These are phyloP conservation scores for Byssochlamys sp. DNA, from an alignment of 2,329 filamentous ascomycete species.

Conservation along the genomic window DNA sequence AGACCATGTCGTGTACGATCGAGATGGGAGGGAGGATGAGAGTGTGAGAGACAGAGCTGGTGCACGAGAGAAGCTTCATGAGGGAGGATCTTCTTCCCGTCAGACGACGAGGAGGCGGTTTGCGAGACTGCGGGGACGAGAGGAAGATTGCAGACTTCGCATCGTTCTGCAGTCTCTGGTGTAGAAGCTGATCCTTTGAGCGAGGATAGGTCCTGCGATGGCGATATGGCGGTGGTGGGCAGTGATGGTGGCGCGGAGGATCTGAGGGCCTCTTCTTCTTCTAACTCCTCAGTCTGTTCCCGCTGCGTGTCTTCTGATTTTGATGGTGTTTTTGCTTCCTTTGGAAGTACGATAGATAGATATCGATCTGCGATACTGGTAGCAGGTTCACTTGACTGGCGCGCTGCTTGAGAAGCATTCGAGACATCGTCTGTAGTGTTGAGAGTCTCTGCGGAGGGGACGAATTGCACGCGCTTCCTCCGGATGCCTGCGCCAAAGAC, in stretches of 20 bases:
- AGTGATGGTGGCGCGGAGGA: slow-evolving; percentile 7
- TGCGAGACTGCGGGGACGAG: slow-evolving; percentile 18
- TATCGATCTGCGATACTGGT: slow-evolving; percentile 32
- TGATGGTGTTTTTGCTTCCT: slow-evolving; percentile 2
- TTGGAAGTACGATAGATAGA: slow-evolving; percentile 38
- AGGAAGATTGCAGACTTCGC: slow-evolving; percentile 54
- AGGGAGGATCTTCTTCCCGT: slow-evolving; percentile 6
- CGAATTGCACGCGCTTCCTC: slow-evolving; percentile 51
- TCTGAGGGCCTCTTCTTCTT: not conserved
- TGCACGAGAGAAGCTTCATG: slow-evolving; percentile 48
- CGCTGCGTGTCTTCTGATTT: slow-evolving; percentile 4
- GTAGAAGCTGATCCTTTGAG: not conserved
- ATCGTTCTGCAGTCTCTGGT: slow-evolving; percentile 19
- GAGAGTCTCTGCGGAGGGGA: slow-evolving; percentile 38
- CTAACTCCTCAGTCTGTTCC: not conserved
- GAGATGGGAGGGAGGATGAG: slow-evolving; percentile 49
- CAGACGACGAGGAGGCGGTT: slow-evolving; percentile 17
- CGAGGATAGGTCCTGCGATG: not conserved
- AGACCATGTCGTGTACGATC: slow-evolving; percentile 49
- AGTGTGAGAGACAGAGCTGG: slow-evolving; percentile 48
- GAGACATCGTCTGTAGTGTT: slow-evolving; percentile 21
- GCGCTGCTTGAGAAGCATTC: slow-evolving; percentile 17
- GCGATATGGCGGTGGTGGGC: not conserved
- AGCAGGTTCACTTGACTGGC: slow-evolving; percentile 11
- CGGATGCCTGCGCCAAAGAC: slow-evolving; percentile 56